These are phyloP conservation scores for Gautieria morchelliformis DNA, from an alignment of 768 basidiomycete genomes.

Conservation along the genomic window DNA sequence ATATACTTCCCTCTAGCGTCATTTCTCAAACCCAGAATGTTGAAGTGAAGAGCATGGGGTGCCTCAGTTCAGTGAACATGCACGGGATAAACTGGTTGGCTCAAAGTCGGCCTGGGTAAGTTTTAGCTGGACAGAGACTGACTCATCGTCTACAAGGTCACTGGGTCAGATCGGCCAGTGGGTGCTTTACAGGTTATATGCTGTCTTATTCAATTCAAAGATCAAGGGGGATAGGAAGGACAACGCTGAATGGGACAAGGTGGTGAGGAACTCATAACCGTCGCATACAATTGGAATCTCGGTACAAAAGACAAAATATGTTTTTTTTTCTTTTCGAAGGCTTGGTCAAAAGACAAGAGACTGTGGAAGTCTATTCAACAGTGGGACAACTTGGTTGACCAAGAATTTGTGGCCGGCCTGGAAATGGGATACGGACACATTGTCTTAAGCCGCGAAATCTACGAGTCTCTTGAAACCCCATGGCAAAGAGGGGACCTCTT, in stretches of 20 bases:
- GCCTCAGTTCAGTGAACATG: neutral
- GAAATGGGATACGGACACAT: conserved; percentile 28
- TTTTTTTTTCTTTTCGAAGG: conserved; percentile 29
- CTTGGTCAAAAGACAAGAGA: conserved; percentile 22
- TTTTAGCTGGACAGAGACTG: neutral
- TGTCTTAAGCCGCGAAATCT: conserved; percentile 28
- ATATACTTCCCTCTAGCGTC: neutral
- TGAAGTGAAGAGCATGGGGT: neutral
- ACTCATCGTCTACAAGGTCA: neutral
- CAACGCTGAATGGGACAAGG: neutral
- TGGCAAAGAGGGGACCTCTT: conserved; percentile 23
- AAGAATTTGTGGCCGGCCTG: conserved; percentile 24
- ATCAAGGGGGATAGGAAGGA: neutral
- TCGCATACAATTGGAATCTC: neutral
- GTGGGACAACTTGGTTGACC: conserved; percentile 27
- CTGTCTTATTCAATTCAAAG: no score
- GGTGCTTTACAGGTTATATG: neutral
- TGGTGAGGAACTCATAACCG: neutral
- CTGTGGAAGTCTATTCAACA: conserved; percentile 20
- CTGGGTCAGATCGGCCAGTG: neutral
- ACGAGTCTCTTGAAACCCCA: conserved; percentile 28
- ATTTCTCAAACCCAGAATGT: neutral
- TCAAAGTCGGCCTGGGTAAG: neutral
- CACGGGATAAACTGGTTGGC: neutral
- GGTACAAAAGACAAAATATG: conserved; percentile 22